Evolutionary conservation across 768 basidiomycete genomes (phyloP), one percentile per base, ranked within the genome.

Genomic region (Pleurotus salmoneostramineus): DNA sequence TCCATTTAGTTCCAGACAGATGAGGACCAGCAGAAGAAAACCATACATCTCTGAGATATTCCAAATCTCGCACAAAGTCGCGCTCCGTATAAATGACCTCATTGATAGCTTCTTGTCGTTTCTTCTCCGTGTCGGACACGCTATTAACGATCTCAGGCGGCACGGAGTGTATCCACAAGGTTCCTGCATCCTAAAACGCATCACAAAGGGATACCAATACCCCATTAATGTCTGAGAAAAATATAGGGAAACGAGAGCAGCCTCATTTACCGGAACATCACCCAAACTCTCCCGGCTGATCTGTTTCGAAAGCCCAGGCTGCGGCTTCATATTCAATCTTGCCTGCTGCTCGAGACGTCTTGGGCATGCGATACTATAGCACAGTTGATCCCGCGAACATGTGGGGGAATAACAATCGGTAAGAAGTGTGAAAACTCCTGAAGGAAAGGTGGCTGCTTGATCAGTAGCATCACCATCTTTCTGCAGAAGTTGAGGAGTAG

Each of bases 341-440:
- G 95, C 88, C 69, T 97, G 96, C 70, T 98, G 97, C 72, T 98
- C 96, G 59, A 97, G 71, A 60, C 97, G 74, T 50, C 97, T 74
- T 1, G 97, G 97, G 68, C 97, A 99, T 31, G 94, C 95, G 62
- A 98, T 98, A 62, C 91, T 93, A 70, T 99, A 98, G 73, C 97
- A 99, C n/a, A 98, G 74, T 60, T 84, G 86, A 68, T 98, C 95
- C 52, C 91, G 79, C 35, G 92, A 91, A 73, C 97, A 98, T 33
- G 97, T 99, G 14, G 97, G 94, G 8, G 95, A 97, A 74, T 98
- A 98, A 70, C 97, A 99, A 68, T 97, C 95, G 0, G 95, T 95
- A 60, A 99, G 79, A 46, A 98, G 81, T 1, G 95, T 98, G 71
- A 98, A 98, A 12, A 98, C 95, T 21, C 97, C 97, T 0, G 89